Conservation (phyloP, 2,329 filamentous ascomycete species). For the Aspergillus sp. region DNA sequence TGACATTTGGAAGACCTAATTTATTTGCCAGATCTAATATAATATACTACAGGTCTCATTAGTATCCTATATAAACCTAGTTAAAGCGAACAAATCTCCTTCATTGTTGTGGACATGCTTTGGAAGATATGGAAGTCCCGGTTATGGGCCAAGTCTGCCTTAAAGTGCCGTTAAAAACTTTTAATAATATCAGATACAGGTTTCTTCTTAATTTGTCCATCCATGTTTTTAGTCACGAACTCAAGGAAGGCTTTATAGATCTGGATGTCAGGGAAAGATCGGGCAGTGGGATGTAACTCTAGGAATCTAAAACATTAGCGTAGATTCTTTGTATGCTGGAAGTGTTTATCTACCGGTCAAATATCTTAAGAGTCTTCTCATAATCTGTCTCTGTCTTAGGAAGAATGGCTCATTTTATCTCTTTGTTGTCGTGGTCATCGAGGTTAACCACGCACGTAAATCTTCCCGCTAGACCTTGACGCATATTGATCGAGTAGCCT, state of each 20-base stretch:
- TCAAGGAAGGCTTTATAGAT: slow-evolving; percentile 3
- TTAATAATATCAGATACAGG: background rate
- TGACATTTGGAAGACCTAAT: background rate
- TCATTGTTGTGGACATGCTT: slow-evolving; percentile 1
- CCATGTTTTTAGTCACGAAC: background rate
- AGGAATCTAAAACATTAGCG: background rate
- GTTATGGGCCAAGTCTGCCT: background rate
- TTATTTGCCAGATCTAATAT: background rate
- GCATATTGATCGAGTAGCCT: too few relatives aligned
- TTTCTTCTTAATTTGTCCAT: background rate
- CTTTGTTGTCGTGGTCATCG: slow-evolving; percentile 1
- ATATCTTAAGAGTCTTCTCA: background rate
- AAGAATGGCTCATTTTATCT: slow-evolving; percentile 1
- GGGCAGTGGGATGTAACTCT: background rate
- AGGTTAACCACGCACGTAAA: slow-evolving; percentile 4
- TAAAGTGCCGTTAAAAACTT: background rate
- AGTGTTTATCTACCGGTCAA: background rate
- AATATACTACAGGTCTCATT: background rate
- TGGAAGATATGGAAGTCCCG: background rate
- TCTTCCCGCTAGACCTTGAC: too few relatives aligned
- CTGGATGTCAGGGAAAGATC: background rate
- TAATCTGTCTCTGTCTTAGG: background rate
- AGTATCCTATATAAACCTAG: background rate
- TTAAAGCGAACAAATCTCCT: background rate
- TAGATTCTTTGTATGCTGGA: background rate